Conservation (phyloP, 1,284 basidiomycete genomes). For the Gymnopus androsaceus region DNA sequence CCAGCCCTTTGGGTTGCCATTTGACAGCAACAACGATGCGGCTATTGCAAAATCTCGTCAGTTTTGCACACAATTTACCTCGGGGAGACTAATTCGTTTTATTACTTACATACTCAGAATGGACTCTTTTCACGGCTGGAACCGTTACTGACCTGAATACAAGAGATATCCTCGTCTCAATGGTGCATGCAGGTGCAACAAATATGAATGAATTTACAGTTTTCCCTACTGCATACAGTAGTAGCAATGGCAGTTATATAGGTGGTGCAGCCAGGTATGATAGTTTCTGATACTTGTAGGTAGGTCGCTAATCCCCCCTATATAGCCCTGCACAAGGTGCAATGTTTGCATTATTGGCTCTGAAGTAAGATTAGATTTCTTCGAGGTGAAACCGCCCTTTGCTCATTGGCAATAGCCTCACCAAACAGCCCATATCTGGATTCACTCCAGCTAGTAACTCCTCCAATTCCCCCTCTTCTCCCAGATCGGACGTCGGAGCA, state of each 20-base stretch:
- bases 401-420: background rate
- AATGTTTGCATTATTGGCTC: conserved; percentile 32
- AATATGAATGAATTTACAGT: conserved; percentile 24
- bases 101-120: conserved; percentile 37
- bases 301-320: background rate
- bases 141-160: conserved; percentile 28
- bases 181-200: conserved; percentile 28
- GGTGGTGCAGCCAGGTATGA: conserved; percentile 25
- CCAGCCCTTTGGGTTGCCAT: conserved; percentile 26
- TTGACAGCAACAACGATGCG: conserved; percentile 25
- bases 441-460: no score
- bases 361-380: conserved; percentile 26
- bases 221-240: conserved; percentile 33
- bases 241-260: conserved; percentile 22
- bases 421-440: no score
- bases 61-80: conserved; percentile 8
- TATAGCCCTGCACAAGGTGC: conserved; percentile 37
- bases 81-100: background rate
- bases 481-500: conserved; percentile 12
- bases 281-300: background rate
- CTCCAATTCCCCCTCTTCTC: no score
- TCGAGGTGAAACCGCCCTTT: background rate
- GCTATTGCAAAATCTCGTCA: conserved; percentile 31
- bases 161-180: conserved; percentile 34
- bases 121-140: conserved; percentile 41